Evolutionary conservation across 2,329 filamentous ascomycete species (phyloP).

Genomic region (Pseudogymnoascus sp.): DNA sequence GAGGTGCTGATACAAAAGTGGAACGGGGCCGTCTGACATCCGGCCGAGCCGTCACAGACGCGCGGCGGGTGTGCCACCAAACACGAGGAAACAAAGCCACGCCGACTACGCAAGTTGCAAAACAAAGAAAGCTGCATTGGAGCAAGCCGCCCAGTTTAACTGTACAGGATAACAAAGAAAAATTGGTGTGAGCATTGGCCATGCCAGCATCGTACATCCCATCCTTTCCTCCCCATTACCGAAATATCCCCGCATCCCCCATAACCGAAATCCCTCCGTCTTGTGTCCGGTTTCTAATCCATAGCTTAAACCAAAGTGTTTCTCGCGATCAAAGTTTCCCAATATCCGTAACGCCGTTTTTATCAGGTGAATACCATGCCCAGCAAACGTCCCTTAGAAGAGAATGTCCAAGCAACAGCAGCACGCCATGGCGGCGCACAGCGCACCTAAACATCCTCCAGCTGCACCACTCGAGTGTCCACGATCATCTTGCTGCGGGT

Average conservation of each 20-base stretch:
- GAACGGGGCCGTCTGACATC: neutral
- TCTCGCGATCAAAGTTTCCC: neutral
- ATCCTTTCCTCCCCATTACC: neutral
- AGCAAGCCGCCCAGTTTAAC: neutral
- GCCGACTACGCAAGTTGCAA: neutral
- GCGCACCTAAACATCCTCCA: conserved; percentile 35
- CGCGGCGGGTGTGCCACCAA: neutral
- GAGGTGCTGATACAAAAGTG: neutral
- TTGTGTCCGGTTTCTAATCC: neutral
- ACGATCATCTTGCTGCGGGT: conserved; percentile 26
- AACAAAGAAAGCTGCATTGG: neutral
- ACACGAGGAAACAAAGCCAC: neutral
- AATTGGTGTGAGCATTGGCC: neutral
- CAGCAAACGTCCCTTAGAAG: conserved; percentile 31
- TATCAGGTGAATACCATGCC: neutral
- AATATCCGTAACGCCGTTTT: neutral
- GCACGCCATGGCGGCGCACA: conserved; percentile 39
- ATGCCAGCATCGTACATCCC: neutral
- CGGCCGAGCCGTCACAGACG: neutral
- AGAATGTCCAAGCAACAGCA: conserved; percentile 46
- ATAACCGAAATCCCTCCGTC: neutral
- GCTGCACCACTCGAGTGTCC: conserved; percentile 30
- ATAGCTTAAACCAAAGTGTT: neutral
- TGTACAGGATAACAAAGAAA: neutral
- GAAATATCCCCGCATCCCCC: neutral